Base-by-base conservation (phyloP, 2,329 filamentous ascomycete species). In the Fusarium fujikuroi region DNA sequence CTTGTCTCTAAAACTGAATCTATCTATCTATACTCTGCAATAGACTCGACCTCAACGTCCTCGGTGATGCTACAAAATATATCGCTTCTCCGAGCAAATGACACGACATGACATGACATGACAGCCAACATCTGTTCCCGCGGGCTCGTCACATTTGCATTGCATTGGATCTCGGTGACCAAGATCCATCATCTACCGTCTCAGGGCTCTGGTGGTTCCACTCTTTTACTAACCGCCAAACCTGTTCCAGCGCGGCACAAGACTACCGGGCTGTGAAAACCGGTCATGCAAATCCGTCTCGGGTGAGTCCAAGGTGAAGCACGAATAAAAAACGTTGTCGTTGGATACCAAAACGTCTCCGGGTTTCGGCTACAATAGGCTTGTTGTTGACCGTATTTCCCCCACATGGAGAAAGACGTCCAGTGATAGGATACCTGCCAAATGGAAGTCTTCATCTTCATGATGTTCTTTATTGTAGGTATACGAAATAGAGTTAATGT, bases 211-310 rank as follows among this genome's bases (percentile, higher is more conserved):
- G 42, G 18, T 28, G 54, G 49, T 37, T 58, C 73, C 75, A 76
- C 74, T 69, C 52, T 72, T 69, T 67, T 63, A 72, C 64, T 68
- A 73, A 68, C 69, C 66, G 37, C 70, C 59, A 69, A 74, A 54
- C 75, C 73, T 60, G 54, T 66, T 74, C 46, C 43, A 60, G 73
- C 43, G 47, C 75, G 75, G 75, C 73, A 76, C 64, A 76, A 77
- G 63, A 76, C 73, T 65, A 76, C 75, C 75, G 75, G 72, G 19
- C 21, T 37, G 23, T 32, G 46, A 64, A 64, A 65, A 58, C 50
- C 70, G 70, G 70, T 60, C 42, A 69, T 74, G 37, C 49, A 74
- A 72, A 63, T 74, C 71, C 71, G 71, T 34, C 25, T 47, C 70
- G 61, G 39, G 39, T 32, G 46, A 36, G 58, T 23, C 43, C 60